These are phyloP conservation scores for Spatholobus suberectus DNA, from an alignment of 306 rosid species.

Conservation along the genomic window DNA sequence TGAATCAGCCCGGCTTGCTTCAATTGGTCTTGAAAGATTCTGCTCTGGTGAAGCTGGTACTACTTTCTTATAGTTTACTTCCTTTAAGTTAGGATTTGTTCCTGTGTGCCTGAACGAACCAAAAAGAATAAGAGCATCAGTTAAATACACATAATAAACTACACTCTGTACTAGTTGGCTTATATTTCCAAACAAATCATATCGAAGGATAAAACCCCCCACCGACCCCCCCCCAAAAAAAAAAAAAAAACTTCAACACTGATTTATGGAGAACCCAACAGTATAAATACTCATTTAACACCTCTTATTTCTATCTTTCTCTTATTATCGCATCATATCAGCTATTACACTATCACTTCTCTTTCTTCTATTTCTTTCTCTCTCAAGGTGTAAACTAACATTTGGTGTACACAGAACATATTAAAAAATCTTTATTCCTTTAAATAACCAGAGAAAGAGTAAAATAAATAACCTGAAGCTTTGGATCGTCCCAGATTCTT, in stretches of 20 bases:
- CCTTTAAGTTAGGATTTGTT: conserved; percentile 58
- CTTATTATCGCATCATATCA: too few species aligned
- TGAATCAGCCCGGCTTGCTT: conserved; percentile 39
- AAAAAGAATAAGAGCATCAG: background rate
- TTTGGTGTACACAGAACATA: background rate
- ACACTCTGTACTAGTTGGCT: background rate
- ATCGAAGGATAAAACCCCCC: too few species aligned
- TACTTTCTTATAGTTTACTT: conserved; percentile 64
- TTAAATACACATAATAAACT: background rate
- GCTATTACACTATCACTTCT: too few species aligned
- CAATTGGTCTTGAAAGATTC: conserved; percentile 44
- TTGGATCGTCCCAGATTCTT: conserved; percentile 40
- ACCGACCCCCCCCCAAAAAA: too few species aligned
- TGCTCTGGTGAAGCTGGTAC: conserved; percentile 70
- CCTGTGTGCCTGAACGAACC: conserved; percentile 55
- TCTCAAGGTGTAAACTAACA: too few species aligned
- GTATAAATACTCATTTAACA: too few species aligned
- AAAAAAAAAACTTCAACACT: too few species aligned
- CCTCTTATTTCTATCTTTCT: too few species aligned
- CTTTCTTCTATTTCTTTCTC: too few species aligned
- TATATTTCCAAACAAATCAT: background rate
- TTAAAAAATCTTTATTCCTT: background rate
- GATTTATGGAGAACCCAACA: too few species aligned
- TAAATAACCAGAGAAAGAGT: conserved; percentile 3
- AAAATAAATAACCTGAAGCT: conserved; percentile 57